Base-by-base conservation (phyloP, 2,329 filamentous ascomycete genomes). In the Cordyceps fumosorosea region DNA sequence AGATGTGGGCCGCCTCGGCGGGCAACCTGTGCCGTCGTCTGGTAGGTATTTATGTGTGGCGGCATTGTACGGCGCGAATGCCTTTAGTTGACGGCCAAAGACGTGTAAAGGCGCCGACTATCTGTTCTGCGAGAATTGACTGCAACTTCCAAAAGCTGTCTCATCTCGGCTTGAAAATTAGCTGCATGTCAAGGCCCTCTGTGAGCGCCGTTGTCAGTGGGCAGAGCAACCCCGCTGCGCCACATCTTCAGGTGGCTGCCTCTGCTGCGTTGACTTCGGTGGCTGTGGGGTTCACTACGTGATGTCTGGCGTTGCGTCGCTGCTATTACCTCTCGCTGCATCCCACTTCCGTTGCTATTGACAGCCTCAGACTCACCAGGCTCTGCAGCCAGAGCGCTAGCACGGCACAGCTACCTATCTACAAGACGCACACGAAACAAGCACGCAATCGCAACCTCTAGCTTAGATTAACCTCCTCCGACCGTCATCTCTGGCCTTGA, bases 401-500 rank as follows among this genome's bases (percentile, higher is more conserved):
- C 16, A 26, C 26, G 16, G 4, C 14, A 60, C 60, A 37, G 34
- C 29, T 52, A 29, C 44, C 60, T 48, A 59, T 40, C 37, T 10
- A 18, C 44, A 8, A 34, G n/a, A 44, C 20, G 14, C 11, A 16
- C 24, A 12, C 18, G 16, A 3, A 18, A 50, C 56, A 52, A 3
- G 22, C 26, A 42, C 10, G 12, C 18, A 45, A 26, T 20, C 11
- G 14, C 14, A 22, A 29, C 5, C 12, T 3, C 5, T 18, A 34
- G 20, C 47, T 45, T 11, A 18, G 18, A 59, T 32, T 51, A 22
- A 24, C 24, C 47, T 3, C 42, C 48, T 54, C 12, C 12, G 52
- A 22, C 26, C 24, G 44, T 61, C 53, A 56, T 45, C 40, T 58
- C 50, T 37, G 2, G 32, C 57, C 51, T 53, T 59, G 56, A 57